Base-by-base conservation (phyloP, 148 eudicot genomes). In the Rhododendron griersonianum region DNA sequence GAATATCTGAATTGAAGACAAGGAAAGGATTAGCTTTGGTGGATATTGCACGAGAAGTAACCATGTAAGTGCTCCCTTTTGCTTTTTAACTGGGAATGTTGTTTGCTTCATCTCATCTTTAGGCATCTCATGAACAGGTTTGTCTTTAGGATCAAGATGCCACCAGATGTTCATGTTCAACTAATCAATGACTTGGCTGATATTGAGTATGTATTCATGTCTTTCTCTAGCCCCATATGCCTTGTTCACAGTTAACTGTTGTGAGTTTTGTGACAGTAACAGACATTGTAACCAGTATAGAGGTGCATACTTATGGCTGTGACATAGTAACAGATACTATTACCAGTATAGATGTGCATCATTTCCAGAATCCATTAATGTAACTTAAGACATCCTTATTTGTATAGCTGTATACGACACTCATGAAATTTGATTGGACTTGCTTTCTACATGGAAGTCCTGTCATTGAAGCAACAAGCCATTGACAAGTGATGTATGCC, bases 1-100 rank as follows among this genome's bases (percentile, higher is more conserved):
- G 86, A 86, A 93, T 97, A 77, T 90, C 98, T 83, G 98, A 93
- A 83, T 90, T 94, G 44, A 97, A 95, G 93, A 91, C 95, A 30
- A 87, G 92, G 89, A 97, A 97, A 89, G 99, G 99, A 78, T 88
- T 95, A 92, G 99, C 99, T 79, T 90, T 95, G 92, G 92, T 97
- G 79, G 99, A 97, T 89, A 97, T 97, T 83, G 93, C 93, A 78
- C 91, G 99, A 89, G 99, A 95, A 94, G 95, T 97, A 85, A 97
- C 98, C 82, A 91, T 95, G 99, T 97, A 86, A 93, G 98, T 84
- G 33, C 90, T 74, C 82, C 33, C 53, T 53, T 63, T 78, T 55
- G 23, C 41, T 41, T 85, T 25, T 75, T 61, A 79, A 80, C 15
- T 8, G 30, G 30, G 19, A 67, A 50, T 53, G 6, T 39, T 81